Percentiles rank a stretch among this genome's conserved stretches.
phyloP scores from a whole-genome alignment of 1,284 basidiomycete genomes.

The Microbotryum saponariae region DNA sequence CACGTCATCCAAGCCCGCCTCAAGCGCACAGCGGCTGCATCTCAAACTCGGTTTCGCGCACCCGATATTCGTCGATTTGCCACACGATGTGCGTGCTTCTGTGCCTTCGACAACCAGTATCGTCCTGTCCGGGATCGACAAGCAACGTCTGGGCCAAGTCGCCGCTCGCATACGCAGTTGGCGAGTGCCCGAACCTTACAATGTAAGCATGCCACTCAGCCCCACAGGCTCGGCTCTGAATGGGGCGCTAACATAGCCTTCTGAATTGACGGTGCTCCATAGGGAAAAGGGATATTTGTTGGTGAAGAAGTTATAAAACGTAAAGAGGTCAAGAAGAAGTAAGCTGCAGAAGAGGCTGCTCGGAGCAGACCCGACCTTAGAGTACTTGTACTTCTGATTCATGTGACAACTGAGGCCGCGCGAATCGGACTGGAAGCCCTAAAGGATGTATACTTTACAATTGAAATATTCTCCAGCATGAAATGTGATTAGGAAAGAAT shows the following conservation, averaged over 20 bases:
- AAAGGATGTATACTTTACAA: too few species aligned
- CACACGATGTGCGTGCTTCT: constrained; percentile 60
- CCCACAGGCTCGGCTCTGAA: neutral
- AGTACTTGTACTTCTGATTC: too few species aligned
- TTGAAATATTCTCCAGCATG: too few species aligned
- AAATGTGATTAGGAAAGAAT: too few species aligned
- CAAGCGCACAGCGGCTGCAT: constrained; percentile 49
- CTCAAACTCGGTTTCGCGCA: constrained; percentile 91
- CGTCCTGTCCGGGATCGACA: constrained; percentile 48
- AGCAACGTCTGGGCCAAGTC: constrained; percentile 67
- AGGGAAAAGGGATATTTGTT: constrained; percentile 73
- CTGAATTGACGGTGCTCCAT: neutral
- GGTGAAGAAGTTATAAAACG: constrained; percentile 80
- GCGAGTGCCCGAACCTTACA: constrained; percentile 92
- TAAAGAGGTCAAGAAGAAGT: constrained; percentile 93
- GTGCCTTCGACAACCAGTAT: constrained; percentile 48
- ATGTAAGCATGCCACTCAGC: constrained; percentile 57
- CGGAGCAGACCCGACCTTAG: too few species aligned
- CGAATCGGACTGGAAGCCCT: too few species aligned
- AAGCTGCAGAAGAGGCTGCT: constrained; percentile 37
- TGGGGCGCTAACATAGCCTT: constrained; percentile 38
- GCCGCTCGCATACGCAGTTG: constrained; percentile 75
- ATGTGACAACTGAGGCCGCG: too few species aligned
- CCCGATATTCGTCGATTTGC: constrained; percentile 68
- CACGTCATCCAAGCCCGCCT: constrained; percentile 9